These are phyloP conservation scores for Entomortierella lignicola DNA, from an alignment of 192 early-diverging fungal genomes.

Conservation along the genomic window DNA sequence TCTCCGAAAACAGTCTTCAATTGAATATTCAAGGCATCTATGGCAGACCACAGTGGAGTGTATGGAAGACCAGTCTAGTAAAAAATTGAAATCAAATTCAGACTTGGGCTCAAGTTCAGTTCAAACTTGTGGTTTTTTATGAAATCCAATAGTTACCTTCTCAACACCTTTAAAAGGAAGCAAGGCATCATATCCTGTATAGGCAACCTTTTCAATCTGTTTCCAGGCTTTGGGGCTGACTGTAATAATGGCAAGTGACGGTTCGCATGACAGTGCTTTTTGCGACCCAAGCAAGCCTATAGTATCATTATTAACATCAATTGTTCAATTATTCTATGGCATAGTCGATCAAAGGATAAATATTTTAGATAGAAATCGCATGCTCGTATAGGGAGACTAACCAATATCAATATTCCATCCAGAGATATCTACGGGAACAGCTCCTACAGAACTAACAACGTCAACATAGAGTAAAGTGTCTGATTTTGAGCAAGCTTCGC, in stretches of 20 bases:
- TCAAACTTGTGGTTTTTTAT: no score
- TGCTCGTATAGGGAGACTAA: not conserved
- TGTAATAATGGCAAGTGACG: constrained; percentile 32
- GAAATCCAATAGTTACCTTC: constrained; percentile 14
- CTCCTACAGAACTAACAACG: constrained; percentile 44
- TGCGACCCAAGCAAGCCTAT: constrained; percentile 44
- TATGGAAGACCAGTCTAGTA: constrained; percentile 20
- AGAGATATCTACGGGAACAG: constrained; percentile 37
- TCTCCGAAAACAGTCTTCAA: constrained; percentile 27
- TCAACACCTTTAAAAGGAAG: constrained; percentile 29
- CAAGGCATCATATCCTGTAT: constrained; percentile 45
- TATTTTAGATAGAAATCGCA: no score
- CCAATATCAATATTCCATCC: constrained; percentile 51
- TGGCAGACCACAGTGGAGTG: constrained; percentile 45
- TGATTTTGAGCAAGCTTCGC: constrained; percentile 27
- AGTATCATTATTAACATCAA: no score
- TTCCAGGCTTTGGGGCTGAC: constrained; percentile 48
- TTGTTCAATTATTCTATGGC: no score
- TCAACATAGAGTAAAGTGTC: constrained; percentile 45
- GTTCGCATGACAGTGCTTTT: constrained; percentile 45
- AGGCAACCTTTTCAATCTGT: constrained; percentile 47
- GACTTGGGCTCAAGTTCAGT: no score
- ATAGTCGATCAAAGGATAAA: no score
- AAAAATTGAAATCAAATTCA: not conserved
- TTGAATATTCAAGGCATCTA: constrained; percentile 41